phyloP scores from a whole-genome alignment of 306 rosid genomes.

The Prunus mira region DNA sequence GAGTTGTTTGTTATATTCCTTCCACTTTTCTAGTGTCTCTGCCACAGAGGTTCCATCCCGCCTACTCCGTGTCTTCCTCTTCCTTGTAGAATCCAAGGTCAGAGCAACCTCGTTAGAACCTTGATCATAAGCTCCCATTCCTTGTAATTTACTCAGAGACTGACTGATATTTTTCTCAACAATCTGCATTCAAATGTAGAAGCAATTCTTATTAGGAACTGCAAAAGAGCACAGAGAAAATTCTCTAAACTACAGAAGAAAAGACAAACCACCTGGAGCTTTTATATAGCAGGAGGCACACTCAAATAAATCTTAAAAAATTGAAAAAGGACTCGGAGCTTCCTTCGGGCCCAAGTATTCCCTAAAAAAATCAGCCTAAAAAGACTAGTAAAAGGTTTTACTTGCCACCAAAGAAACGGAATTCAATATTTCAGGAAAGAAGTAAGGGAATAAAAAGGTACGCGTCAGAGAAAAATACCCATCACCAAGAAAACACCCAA shows the following conservation, averaged over 20 bases:
- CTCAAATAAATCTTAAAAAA: not conserved
- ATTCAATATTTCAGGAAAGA: not conserved
- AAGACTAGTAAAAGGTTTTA: not conserved
- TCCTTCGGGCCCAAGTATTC: conserved; percentile 14
- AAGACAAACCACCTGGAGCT: not conserved
- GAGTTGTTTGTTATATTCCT: conserved; percentile 41
- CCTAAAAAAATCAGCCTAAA: not conserved
- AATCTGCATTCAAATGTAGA: conserved; percentile 28
- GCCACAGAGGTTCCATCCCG: conserved; percentile 55
- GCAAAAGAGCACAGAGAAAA: not conserved
- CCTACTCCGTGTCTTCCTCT: conserved; percentile 72
- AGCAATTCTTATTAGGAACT: not conserved
- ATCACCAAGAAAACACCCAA: not conserved
- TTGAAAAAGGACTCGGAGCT: not conserved
- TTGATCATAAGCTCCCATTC: conserved; percentile 54
- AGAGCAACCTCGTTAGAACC: conserved; percentile 19
- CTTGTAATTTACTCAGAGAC: not conserved
- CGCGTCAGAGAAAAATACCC: not conserved
- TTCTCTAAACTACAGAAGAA: not conserved
- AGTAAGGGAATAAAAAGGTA: not conserved
- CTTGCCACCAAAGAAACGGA: conserved; percentile 6
- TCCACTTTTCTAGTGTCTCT: conserved; percentile 77
- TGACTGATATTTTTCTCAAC: not conserved
- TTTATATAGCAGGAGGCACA: not conserved
- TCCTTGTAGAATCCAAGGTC: conserved; percentile 49